These are phyloP conservation scores for Oleoguttula mirabilis DNA, from an alignment of 495 filamentous ascomycete genomes.

Conservation along the genomic window DNA sequence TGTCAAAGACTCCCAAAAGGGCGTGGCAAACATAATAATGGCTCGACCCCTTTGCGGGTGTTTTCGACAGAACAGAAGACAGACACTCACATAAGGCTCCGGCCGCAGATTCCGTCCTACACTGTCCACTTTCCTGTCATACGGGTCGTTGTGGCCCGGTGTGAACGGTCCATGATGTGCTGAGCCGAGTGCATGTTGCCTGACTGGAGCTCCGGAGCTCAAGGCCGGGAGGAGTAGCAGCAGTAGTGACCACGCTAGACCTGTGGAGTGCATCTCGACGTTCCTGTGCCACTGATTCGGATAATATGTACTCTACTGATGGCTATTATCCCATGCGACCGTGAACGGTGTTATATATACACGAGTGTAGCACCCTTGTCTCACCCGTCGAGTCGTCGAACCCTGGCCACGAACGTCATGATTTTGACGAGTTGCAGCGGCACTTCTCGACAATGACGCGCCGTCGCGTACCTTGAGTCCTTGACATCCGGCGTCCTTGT, in stretches of 20 bases:
- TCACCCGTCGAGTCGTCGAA: no score
- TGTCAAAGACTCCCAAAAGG: no score
- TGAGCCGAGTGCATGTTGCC: slow-evolving; percentile 34
- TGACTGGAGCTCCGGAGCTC: slow-evolving; percentile 21
- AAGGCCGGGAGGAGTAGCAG: slow-evolving; percentile 8
- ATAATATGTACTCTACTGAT: background rate
- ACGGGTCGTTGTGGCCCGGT: slow-evolving; percentile 35
- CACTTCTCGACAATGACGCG: no score
- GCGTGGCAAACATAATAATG: no score
- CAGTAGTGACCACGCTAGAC: slow-evolving; percentile 12
- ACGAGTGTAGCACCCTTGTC: no score
- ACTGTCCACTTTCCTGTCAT: slow-evolving; percentile 43
- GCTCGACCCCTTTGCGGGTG: no score
- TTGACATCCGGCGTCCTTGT: no score
- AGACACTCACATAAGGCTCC: slow-evolving; percentile 39
- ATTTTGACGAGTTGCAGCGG: no score
- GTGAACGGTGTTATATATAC: no score
- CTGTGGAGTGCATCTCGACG: slow-evolving; percentile 6
- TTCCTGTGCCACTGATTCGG: background rate
- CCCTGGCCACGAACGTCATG: no score
- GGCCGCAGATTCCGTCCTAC: slow-evolving; percentile 47
- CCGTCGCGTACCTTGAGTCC: no score
- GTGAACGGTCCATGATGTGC: slow-evolving; percentile 28
- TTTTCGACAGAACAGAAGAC: background rate
- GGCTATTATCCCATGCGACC: background rate